These are phyloP conservation scores for Globisporangium paroecandrum DNA, from an alignment of 352 stramenopile species.

Conservation along the genomic window DNA sequence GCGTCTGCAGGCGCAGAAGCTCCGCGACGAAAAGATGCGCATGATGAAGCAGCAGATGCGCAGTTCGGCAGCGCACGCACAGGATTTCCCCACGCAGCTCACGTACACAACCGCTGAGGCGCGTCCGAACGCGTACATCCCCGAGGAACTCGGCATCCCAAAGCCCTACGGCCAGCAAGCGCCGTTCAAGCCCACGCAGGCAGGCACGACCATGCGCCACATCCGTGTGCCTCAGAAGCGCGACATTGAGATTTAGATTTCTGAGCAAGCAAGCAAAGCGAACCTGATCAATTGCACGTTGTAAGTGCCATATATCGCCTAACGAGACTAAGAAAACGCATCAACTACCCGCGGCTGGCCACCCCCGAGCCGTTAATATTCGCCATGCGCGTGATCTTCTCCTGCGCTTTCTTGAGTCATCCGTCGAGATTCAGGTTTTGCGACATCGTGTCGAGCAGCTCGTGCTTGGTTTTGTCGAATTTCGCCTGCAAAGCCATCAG, in stretches of 20 bases:
- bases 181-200: conserved; percentile 90
- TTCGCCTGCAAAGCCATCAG: conserved; percentile 43
- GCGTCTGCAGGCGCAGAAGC: conserved; percentile 50
- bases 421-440: conserved; percentile 63
- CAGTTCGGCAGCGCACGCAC: conserved; percentile 41
- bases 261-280: not conserved
- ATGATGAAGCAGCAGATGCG: conserved; percentile 39
- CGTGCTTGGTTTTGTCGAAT: conserved; percentile 73
- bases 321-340: not conserved
- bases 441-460: conserved; percentile 68
- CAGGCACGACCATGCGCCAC: conserved; percentile 90
- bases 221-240: conserved; percentile 83
- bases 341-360: not conserved
- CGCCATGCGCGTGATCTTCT: conserved; percentile 57
- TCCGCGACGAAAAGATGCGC: conserved; percentile 48
- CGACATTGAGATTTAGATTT: conserved; percentile 89
- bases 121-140: conserved; percentile 93
- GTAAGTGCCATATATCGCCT: not conserved
- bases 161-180: conserved; percentile 90
- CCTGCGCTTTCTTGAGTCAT: conserved; percentile 59
- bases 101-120: conserved; percentile 88
- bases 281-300: not conserved
- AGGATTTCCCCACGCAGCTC: conserved; percentile 65
- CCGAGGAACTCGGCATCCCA: conserved; percentile 89
- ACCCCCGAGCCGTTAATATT: conserved; percentile 1